Base-by-base conservation (phyloP, 176 grass and related monocot species). In the Lolium perenne region DNA sequence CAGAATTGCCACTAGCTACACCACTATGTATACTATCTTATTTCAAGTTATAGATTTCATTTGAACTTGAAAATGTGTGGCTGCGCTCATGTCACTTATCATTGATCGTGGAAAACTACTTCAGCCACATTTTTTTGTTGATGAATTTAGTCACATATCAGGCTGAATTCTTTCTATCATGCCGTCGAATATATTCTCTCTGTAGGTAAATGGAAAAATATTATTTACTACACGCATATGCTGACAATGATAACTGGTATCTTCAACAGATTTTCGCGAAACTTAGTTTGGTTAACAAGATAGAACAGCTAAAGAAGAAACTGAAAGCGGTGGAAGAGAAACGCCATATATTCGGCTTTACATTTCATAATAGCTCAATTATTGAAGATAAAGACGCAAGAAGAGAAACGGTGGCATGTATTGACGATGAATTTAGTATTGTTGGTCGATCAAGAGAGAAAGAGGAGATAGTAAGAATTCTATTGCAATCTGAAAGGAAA, bases 401-500 rank as follows among this genome's bases (percentile, higher is more conserved):
- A 40, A 68, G 32, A 17, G 65, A 68, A 68, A 68, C 65, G 38
- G 18, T 68, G 38, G 29, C 65, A 68, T 68, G 65, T 1, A 15
- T 68, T 40, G 65, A 68, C 18, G 65, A 68, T 68, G 65, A 68
- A 18, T 68, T 68, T 68, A 40, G 10, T 38, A 17, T 40, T 40
- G 65, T 40, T 68, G 65, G 32, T 40, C 65, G 32, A 68, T 68
- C 65, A 68, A 68, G 65, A 38, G 65, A 68, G 65, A 68, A 68
- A 68, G 65, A 68, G 16, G 65, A 40, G 65, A 68, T 68, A 68
- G 65, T 68, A 68, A 40, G 65, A 29, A 68, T 38, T 68, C 32
- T 68, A 18, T 18, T 68, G 65, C 32, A 68, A 32, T 40, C 32
- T 38, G 65, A 68, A 38, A 68, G 65, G 32, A 40, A 68, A 68